These are phyloP conservation scores for Periconia sp. DNA, from an alignment of 2,329 filamentous ascomycete genomes.

Conservation along the genomic window DNA sequence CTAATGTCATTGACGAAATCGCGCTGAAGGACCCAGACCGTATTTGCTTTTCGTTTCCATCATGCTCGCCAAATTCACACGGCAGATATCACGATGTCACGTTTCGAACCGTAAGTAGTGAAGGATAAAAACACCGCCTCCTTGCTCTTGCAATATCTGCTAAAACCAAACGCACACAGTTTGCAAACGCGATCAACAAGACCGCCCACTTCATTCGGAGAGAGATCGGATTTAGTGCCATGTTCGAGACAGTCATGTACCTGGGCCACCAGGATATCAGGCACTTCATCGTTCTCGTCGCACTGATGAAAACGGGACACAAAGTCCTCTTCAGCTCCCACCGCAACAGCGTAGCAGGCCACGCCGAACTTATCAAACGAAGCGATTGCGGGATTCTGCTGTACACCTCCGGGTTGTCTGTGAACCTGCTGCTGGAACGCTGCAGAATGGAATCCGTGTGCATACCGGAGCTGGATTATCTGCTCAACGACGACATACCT, in stretches of 20 bases:
- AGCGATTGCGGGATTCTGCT: slow-evolving; percentile 31
- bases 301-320: slow-evolving; percentile 49
- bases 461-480: slow-evolving; percentile 27
- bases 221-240: slow-evolving; percentile 31
- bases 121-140: slow-evolving; percentile 9
- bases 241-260: slow-evolving; percentile 30
- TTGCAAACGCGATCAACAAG: slow-evolving; percentile 35
- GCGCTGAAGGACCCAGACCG: slow-evolving; percentile 19
- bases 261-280: slow-evolving; percentile 40
- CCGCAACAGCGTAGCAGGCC: slow-evolving; percentile 26
- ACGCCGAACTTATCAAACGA: slow-evolving; percentile 25
- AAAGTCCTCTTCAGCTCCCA: slow-evolving; percentile 33
- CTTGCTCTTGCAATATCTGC: slow-evolving; percentile 16
- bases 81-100: slow-evolving; percentile 35
- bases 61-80: slow-evolving; percentile 10
- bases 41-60: slow-evolving; percentile 27
- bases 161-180: slow-evolving; percentile 7
- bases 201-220: slow-evolving; percentile 33
- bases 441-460: slow-evolving; percentile 25
- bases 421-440: slow-evolving; percentile 23
- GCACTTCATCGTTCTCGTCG: slow-evolving; percentile 43
- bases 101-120: slow-evolving; percentile 26
- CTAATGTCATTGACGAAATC: slow-evolving; percentile 46
- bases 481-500: slow-evolving; percentile 17
- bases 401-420: slow-evolving; percentile 24